Base-by-base conservation (phyloP, 345 rosid species). In the Sonneratia caseolaris region DNA sequence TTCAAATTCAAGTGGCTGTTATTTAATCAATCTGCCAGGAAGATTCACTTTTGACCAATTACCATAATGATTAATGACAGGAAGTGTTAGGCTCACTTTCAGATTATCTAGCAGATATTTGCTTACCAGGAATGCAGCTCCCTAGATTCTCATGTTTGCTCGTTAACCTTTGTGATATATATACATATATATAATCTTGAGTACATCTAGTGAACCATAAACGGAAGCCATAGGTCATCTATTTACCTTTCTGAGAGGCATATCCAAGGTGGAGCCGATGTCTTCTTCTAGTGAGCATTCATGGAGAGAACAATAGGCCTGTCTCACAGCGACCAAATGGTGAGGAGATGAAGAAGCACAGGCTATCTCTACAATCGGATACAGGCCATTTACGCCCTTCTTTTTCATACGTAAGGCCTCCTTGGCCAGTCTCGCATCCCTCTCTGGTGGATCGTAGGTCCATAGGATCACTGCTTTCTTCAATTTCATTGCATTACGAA, bases 371-470 rank as follows among this genome's bases (percentile, higher is more conserved):
- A 90, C 81, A 8, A 95, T 79, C 38, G 84, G 77, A 72, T 88
- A 82, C 48, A 90, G 67, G 37, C 81, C 82, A 35, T 90, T 86
- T 38, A 73, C 14, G 19, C 81, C 74, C 66, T 76, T 81, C 81
- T 74, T 86, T 57, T 62, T 81, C 42, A 70, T 74, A 64, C 77
- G 84, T 75, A 95, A 70, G 21, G 85, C 88, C 27, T 88, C 84
- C 69, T 88, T 81, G 49, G 86, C 88, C 21, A 90, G 79, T 72
- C 72, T 86, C 5, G 99, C 99, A 81, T 95, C 96, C 80, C 98
- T 88, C 82, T 88, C 92, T 5, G 89, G 77, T 38, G 99, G 90
- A 71, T 90, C 98, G 69, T 78, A 81, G n/a, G 84, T 77, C 99
- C 96, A 92, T 42, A 73, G 67, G 70, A 84, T 69, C 73, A 92